Evolutionary conservation across 192 early-diverging fungal genomes (phyloP).

Genomic region (Coemansia sp.): DNA sequence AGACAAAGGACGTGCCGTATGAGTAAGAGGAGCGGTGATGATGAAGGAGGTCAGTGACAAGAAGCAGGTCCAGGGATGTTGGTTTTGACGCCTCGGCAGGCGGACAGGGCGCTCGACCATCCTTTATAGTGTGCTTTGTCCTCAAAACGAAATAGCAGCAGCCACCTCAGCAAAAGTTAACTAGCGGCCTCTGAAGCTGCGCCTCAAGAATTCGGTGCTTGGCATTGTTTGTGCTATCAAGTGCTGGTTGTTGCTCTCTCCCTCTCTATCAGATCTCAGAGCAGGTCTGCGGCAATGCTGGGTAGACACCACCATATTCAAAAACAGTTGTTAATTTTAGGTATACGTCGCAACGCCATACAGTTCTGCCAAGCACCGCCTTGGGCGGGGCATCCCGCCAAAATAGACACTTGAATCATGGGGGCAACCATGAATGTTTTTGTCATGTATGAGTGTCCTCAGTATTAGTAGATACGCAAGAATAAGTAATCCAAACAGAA

Average conservation of each 20-base stretch:
- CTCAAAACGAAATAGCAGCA: background rate
- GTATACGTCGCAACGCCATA: background rate
- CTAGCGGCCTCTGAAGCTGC: background rate
- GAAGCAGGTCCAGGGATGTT: background rate
- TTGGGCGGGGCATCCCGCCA: background rate
- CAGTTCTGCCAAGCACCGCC: background rate
- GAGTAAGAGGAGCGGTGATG: background rate
- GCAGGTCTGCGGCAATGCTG: background rate
- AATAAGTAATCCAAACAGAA: background rate
- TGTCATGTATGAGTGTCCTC: background rate
- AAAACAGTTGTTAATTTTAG: background rate
- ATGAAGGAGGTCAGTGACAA: background rate
- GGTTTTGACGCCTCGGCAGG: background rate
- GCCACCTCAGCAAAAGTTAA: background rate
- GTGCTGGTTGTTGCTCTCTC: too few relatives aligned
- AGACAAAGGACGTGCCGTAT: background rate
- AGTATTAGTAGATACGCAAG: background rate
- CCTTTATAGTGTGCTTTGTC: background rate
- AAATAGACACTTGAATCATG: too few relatives aligned
- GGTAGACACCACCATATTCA: background rate
- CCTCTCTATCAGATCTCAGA: background rate
- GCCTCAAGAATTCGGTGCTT: background rate
- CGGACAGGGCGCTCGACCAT: background rate
- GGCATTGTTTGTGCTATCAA: background rate
- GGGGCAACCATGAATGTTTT: background rate